Evolutionary conservation across 1,284 basidiomycete species (phyloP).

Genomic region (Tilletia horrida): DNA sequence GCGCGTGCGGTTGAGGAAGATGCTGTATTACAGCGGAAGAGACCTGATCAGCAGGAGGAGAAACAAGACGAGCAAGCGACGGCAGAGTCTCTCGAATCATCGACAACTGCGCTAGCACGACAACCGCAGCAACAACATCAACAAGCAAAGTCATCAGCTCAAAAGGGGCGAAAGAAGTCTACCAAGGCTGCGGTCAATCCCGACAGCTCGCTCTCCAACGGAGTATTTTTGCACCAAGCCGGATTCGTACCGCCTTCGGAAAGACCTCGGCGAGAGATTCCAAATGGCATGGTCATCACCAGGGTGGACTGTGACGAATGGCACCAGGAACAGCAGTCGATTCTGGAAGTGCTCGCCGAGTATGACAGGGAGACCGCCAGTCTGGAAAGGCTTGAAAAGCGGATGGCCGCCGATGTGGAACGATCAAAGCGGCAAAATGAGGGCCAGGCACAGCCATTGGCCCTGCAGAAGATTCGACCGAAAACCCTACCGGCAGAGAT

Average conservation of each 20-base stretch:
- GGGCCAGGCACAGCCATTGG: background rate
- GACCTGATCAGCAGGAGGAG: background rate
- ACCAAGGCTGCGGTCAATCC: background rate
- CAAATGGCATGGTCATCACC: background rate
- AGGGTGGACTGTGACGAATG: slow-evolving; percentile 2
- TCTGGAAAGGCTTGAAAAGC: background rate
- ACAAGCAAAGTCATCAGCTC: background rate
- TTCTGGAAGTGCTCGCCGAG: background rate
- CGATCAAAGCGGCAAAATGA: background rate
- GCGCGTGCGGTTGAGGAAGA: background rate
- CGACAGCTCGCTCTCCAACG: background rate
- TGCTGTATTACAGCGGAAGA: background rate
- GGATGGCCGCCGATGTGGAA: background rate
- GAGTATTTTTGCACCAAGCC: background rate
- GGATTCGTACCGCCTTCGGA: slow-evolving; percentile 13
- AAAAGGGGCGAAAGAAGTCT: background rate
- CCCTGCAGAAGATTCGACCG: background rate
- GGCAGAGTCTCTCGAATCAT: no score
- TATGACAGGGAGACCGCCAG: background rate
- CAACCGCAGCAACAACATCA: background rate
- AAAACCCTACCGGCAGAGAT: background rate
- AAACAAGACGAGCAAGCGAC: background rate
- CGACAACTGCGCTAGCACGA: background rate
- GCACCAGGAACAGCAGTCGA: background rate
- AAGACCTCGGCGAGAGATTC: background rate